Conservation (phyloP, 495 filamentous ascomycete genomes). For the Sordaria brevicollis region DNA sequence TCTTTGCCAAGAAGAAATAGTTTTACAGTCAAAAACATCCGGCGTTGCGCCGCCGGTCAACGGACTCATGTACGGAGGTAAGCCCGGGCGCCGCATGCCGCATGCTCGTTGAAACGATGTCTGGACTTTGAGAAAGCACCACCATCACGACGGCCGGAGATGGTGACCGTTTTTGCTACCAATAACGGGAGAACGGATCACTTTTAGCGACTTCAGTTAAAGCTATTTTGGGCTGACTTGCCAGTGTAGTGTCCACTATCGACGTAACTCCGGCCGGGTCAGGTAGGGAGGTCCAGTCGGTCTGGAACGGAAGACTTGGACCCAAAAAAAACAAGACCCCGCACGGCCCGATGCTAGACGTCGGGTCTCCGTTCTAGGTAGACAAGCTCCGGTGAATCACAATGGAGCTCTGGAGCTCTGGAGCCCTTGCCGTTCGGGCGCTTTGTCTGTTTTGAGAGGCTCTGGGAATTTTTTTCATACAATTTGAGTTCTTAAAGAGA, state of each 20-base stretch:
- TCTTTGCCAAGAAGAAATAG: background rate
- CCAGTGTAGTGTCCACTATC: background rate
- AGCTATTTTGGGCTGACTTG: background rate
- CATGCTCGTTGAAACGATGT: too few relatives aligned
- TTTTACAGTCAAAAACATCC: background rate
- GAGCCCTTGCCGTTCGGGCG: background rate
- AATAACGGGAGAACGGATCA: background rate
- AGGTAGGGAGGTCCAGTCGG: background rate
- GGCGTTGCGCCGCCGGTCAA: background rate
- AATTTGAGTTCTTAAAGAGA: too few relatives aligned
- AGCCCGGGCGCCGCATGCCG: background rate
- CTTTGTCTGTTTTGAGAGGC: background rate
- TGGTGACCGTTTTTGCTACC: background rate
- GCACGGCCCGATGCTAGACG: background rate
- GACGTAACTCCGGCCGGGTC: background rate
- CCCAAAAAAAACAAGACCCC: background rate
- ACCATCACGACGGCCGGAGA: background rate
- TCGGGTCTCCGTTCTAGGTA: background rate
- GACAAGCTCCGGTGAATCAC: background rate
- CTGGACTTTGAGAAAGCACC: background rate
- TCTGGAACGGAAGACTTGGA: too few relatives aligned
- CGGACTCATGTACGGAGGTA: too few relatives aligned
- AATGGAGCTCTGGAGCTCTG: too few relatives aligned
- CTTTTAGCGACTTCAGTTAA: background rate
- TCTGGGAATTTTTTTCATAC: background rate